A percentile compares a stretch with the other conserved stretches of the same genome.
These are phyloP conservation scores for Aegilops sharonensis DNA, from an alignment of 176 grass and related monocot genomes.

Conservation along the genomic window DNA sequence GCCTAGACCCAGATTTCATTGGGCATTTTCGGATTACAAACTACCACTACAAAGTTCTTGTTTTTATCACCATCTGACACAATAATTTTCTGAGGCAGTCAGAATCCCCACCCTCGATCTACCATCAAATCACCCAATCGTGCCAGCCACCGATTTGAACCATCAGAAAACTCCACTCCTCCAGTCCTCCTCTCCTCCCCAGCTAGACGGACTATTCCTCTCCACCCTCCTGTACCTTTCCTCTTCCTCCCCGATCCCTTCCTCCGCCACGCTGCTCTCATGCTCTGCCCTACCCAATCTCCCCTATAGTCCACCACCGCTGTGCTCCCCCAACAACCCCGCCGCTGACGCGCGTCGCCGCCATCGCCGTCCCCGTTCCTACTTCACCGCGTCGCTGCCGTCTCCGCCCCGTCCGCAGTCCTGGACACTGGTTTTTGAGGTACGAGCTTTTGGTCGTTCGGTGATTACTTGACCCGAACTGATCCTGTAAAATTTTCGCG, in stretches of 20 bases:
- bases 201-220: constrained; percentile 8
- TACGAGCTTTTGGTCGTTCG: neutral
- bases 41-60: neutral
- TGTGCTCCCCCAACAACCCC: neutral
- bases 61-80: neutral
- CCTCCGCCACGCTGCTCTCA: constrained; percentile 20
- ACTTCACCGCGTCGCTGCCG: neutral
- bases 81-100: neutral
- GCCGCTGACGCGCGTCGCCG: constrained; percentile 13
- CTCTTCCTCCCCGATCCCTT: constrained; percentile 8
- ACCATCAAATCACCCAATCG: neutral
- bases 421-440: neutral
- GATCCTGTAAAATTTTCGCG: too few relatives aligned
- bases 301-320: neutral
- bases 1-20: too few relatives aligned
- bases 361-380: neutral
- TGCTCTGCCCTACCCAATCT: constrained; percentile 20
- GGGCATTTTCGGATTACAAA: too few relatives aligned
- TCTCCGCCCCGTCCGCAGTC: neutral
- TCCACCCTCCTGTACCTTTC: constrained; percentile 6
- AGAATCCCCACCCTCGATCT: neutral
- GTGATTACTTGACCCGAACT: neutral
- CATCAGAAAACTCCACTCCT: neutral
- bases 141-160: constrained; percentile 17
- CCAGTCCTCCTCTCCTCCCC: neutral